These are phyloP conservation scores for Cyanidioschyzon merolae DNA, from an alignment of 23 red algal species.

Conservation along the genomic window DNA sequence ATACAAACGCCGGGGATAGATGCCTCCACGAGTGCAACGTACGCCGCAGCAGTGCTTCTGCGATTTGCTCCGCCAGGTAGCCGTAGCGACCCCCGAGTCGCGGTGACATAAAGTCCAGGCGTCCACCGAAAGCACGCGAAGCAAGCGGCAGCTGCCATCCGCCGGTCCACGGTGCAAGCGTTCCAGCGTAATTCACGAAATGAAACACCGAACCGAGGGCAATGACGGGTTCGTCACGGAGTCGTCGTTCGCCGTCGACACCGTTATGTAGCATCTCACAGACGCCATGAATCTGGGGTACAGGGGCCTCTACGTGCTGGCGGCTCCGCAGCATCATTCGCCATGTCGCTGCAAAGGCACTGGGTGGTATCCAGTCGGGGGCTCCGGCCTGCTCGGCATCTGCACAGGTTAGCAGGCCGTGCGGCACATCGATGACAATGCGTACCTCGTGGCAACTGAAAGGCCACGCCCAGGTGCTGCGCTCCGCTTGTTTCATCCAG, in stretches of 20 bases:
- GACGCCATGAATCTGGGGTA: neutral
- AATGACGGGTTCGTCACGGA: neutral
- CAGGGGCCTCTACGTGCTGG: neutral
- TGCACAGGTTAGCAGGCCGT: neutral
- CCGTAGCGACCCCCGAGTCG: slow-evolving; percentile 16
- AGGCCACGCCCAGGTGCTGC: neutral
- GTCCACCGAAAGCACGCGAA: neutral
- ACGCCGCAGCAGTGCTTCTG: neutral
- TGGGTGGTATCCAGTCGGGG: neutral
- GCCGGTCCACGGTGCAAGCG: neutral
- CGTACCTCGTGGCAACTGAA: neutral
- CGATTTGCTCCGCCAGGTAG: neutral
- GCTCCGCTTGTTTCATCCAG: neutral
- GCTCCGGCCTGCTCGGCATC: neutral
- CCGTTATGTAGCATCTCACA: slow-evolving; percentile 6
- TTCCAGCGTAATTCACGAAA: neutral
- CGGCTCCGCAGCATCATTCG: neutral
- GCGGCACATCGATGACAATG: neutral
- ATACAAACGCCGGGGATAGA: neutral
- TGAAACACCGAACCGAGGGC: slow-evolving; percentile 18
- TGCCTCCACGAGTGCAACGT: neutral
- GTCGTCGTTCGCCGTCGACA: neutral
- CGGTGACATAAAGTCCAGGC: neutral
- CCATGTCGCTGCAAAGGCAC: neutral
- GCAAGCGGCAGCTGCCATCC: neutral